Percentiles rank a stretch among this genome's conserved stretches.
phyloP scores from a whole-genome alignment of 495 filamentous ascomycete species.

The Letharia lupina region DNA sequence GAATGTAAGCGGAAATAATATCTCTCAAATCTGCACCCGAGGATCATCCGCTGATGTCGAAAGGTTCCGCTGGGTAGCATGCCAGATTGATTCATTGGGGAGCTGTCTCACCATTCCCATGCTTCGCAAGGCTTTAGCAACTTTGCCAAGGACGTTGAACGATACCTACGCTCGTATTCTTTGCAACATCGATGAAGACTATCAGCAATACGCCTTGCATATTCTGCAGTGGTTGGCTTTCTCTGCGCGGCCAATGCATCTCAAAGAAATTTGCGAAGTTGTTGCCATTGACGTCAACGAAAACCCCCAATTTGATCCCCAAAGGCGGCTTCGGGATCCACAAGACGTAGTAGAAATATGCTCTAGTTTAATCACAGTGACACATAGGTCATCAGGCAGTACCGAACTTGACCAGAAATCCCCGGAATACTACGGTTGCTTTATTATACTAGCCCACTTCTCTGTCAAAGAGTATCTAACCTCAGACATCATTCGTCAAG shows the following conservation, averaged over 20 bases:
- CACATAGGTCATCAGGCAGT: background rate
- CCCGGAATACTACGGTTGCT: too few species aligned
- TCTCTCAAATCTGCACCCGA: slow-evolving; percentile 13
- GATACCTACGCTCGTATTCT: slow-evolving; percentile 36
- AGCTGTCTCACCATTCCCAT: slow-evolving; percentile 24
- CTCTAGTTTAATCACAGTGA: slow-evolving; percentile 18
- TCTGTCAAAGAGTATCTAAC: too few species aligned
- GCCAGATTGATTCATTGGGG: slow-evolving; percentile 34
- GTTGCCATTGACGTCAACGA: slow-evolving; percentile 15
- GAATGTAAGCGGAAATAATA: slow-evolving; percentile 30
- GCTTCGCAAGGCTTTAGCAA: slow-evolving; percentile 27
- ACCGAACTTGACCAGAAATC: too few species aligned
- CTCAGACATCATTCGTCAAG: background rate
- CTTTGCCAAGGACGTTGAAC: slow-evolving; percentile 33
- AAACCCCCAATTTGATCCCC: slow-evolving; percentile 8
- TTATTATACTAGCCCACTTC: too few species aligned
- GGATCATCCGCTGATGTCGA: slow-evolving; percentile 1
- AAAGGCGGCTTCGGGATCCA: slow-evolving; percentile 10
- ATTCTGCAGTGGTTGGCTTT: slow-evolving; percentile 31
- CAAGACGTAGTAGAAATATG: slow-evolving; percentile 22
- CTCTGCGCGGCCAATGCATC: slow-evolving; percentile 21
- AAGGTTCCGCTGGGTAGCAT: slow-evolving; percentile 39
- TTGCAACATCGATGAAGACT: slow-evolving; percentile 23
- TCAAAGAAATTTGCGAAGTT: slow-evolving; percentile 29
- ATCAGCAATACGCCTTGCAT: slow-evolving; percentile 22